Conservation (phyloP, 192 early-diverging fungal genomes). For the Irineochytrium annulatum region DNA sequence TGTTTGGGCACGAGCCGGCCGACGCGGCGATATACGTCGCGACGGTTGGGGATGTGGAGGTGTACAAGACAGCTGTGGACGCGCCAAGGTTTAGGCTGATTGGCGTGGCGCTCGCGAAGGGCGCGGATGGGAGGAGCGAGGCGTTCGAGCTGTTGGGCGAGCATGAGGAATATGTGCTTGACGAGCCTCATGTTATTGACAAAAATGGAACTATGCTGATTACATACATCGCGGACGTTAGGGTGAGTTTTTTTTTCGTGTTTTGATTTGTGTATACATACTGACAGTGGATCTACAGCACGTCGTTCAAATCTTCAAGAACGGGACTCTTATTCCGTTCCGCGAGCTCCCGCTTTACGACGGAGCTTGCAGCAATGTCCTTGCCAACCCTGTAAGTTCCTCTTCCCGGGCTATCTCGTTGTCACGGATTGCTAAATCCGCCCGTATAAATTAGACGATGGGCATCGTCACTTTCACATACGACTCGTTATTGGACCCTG, state of each 20-base stretch:
- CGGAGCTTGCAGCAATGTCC: slow-evolving; percentile 8
- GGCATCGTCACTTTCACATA: slow-evolving; percentile 8
- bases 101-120: slow-evolving; percentile 1
- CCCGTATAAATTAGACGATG: no score
- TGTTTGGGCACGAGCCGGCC: no score
- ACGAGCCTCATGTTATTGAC: background rate
- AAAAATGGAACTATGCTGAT: slow-evolving; percentile 4
- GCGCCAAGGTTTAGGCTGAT: background rate
- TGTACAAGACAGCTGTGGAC: slow-evolving; percentile 1
- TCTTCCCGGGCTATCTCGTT: no score
- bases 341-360: slow-evolving; percentile 7
- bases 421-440: no score
- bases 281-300: background rate
- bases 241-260: slow-evolving; percentile 4
- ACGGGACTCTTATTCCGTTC: background rate
- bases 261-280: background rate
- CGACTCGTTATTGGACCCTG: slow-evolving; percentile 7
- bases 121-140: background rate
- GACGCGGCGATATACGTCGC: no score
- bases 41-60: background rate
- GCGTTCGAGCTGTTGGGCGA: background rate
- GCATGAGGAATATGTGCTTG: background rate
- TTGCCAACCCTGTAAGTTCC: no score
- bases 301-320: background rate
- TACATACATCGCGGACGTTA: slow-evolving; percentile 10